Evolutionary conservation across 805 yeast genomes (phyloP), one percentile per base, ranked within the genome.

Genomic region (Debaryomyces prosopidis): DNA sequence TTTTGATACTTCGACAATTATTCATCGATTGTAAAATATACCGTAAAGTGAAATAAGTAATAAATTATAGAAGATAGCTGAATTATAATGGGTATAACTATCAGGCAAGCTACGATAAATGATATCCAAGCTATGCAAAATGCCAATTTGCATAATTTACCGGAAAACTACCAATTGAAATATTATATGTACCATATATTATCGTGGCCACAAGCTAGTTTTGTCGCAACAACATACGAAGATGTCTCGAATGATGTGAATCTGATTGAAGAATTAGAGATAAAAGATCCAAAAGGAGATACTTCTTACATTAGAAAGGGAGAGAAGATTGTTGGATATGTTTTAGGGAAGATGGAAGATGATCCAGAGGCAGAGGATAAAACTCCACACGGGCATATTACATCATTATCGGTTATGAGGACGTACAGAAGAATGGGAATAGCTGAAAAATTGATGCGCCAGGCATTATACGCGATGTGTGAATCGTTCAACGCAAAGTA

Each of bases 121-220:
- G 99, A 92, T 66, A 77, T 90, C 44, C 95, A 89, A 67, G 94
- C 94, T 15, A 94, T 92, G 91, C 99, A 92, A 65, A 90, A 89
- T 74, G 94, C 96, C 50, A 91, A 91, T 63, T 71, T 91, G 64
- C 86, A 86, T 52, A 92, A 92, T 60, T 73, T 94, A 49, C 99
- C 99, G 5, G 99, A 94, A 65, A 94, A 94, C 69, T 94, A 94
- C 63, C 85, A 87, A 52, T 71, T 91, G 66, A 90, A 91, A 65
- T 94, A 90, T 69, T 94, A 94, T 69, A 79, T 94, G 77, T 94
- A 94, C 67, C 99, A 94, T 67, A 79, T 89, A 7, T 71, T 92
- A 42, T 85, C 97, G 31, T 94, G 99, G 99, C 99, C 99, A 1
- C 96, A 92, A 63, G 95, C 96, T 11, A 88, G 96, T 34, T 94